Evolutionary conservation across 176 grass and related monocot species (phyloP).

Genomic region (Oryza nivara): DNA sequence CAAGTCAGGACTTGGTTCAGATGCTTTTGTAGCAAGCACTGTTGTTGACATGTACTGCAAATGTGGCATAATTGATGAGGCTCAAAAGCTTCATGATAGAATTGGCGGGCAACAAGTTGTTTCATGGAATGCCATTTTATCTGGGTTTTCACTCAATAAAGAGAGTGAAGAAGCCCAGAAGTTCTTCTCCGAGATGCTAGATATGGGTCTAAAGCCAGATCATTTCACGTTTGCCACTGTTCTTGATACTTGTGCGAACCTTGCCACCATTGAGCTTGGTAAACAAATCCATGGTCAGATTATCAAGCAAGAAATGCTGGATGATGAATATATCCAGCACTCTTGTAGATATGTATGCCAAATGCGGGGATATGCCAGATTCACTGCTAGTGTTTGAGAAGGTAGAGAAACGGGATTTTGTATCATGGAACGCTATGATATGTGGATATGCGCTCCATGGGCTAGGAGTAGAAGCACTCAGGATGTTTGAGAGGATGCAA

Average conservation of each 20-base stretch:
- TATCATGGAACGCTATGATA: constrained; percentile 93
- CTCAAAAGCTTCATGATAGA: constrained; percentile 75
- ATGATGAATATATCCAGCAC: constrained; percentile 84
- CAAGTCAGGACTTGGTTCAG: constrained; percentile 76
- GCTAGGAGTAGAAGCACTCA: constrained; percentile 68
- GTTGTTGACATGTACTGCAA: constrained; percentile 96
- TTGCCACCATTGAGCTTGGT: constrained; percentile 75
- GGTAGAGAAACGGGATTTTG: constrained; percentile 64
- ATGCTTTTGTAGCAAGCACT: constrained; percentile 73
- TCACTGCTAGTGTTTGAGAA: constrained; percentile 66
- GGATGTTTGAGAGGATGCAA: constrained; percentile 90
- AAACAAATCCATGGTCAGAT: constrained; percentile 84
- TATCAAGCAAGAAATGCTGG: constrained; percentile 73
- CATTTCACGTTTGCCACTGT: constrained; percentile 79
- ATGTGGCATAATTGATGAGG: constrained; percentile 69
- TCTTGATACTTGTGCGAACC: constrained; percentile 80
- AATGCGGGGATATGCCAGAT: constrained; percentile 71
- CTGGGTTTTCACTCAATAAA: constrained; percentile 82
- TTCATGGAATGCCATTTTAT: constrained; percentile 85
- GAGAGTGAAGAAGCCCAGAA: constrained; percentile 79
- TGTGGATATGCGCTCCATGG: constrained; percentile 86
- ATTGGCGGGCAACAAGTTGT: constrained; percentile 64
- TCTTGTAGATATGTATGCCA: constrained; percentile 89
- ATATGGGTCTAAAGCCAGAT: constrained; percentile 61
- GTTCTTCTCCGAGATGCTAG: constrained; percentile 73